Percentiles rank a stretch among this genome's conserved stretches.
phyloP scores from a whole-genome alignment of 2,329 filamentous ascomycete species.

The Cordyceps tenuipes region DNA sequence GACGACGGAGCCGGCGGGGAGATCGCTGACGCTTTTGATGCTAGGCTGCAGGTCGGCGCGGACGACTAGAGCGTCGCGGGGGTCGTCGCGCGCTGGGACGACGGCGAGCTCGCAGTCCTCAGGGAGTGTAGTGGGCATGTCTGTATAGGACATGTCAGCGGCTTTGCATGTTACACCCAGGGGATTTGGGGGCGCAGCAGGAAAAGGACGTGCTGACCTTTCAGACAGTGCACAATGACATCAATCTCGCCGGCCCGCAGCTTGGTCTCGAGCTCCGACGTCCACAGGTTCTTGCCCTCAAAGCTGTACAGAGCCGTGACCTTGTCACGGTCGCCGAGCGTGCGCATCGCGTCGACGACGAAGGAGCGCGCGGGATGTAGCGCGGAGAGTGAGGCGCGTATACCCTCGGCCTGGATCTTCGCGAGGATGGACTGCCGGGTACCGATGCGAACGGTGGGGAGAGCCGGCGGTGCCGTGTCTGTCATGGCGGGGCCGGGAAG shows the following conservation, averaged over 20 bases:
- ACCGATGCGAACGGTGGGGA: conserved; percentile 61
- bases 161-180: background rate
- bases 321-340: conserved; percentile 85
- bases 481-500: conserved; percentile 16
- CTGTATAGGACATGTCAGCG: conserved; percentile 29
- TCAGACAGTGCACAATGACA: conserved; percentile 84
- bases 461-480: conserved; percentile 15
- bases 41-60: conserved; percentile 36
- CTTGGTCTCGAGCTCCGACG: conserved; percentile 81
- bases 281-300: conserved; percentile 91
- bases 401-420: conserved; percentile 70
- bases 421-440: conserved; percentile 83
- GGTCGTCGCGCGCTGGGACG: conserved; percentile 71
- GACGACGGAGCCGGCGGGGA: conserved; percentile 72
- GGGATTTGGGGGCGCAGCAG: no score
- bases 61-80: conserved; percentile 58
- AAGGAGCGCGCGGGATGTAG: conserved; percentile 63
- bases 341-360: conserved; percentile 70
- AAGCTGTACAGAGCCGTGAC: conserved; percentile 81
- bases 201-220: conserved; percentile 27
- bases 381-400: conserved; percentile 58
- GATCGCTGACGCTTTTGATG: conserved; percentile 58
- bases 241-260: conserved; percentile 64
- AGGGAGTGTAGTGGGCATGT: conserved; percentile 88
- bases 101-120: conserved; percentile 64